A percentile compares a stretch with the other conserved stretches of the same genome.
phyloP scores from a whole-genome alignment of 2,329 filamentous ascomycete species.

The Trichoderma endophyticum region DNA sequence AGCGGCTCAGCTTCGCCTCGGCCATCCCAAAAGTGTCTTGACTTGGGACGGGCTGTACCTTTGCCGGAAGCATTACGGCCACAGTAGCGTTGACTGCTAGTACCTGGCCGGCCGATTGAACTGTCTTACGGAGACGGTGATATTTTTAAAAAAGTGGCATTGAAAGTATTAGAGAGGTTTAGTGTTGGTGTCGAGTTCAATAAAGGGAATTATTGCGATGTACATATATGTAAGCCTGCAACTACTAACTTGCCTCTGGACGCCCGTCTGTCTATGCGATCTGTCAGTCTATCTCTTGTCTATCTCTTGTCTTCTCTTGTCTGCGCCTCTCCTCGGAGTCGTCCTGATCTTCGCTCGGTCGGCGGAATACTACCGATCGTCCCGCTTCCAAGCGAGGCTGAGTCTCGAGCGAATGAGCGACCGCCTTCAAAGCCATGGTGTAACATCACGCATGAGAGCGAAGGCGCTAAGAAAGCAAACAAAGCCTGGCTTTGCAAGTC shows the following conservation, averaged over 20 bases:
- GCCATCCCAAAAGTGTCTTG: not conserved
- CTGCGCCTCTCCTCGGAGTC: not conserved
- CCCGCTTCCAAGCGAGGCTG: constrained; percentile 11
- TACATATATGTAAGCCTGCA: no score
- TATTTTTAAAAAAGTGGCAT: not conserved
- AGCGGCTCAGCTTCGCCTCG: not conserved
- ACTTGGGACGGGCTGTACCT: not conserved
- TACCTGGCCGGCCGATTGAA: not conserved
- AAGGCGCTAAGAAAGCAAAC: constrained; percentile 13
- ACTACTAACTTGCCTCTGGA: no score
- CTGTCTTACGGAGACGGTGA: not conserved
- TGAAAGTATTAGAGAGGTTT: not conserved
- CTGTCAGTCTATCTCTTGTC: not conserved
- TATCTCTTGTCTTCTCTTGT: not conserved
- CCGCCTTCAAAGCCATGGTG: not conserved
- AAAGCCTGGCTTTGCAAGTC: not conserved
- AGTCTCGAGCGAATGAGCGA: constrained; percentile 1
- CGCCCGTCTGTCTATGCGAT: not conserved
- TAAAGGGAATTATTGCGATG: no score
- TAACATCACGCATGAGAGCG: not conserved
- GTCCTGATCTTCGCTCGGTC: constrained; percentile 1
- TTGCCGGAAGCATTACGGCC: not conserved
- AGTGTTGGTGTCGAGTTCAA: not conserved
- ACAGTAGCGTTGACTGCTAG: not conserved
- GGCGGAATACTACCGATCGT: constrained; percentile 13